A percentile compares a stretch with the other conserved stretches of the same genome.
Conservation (phyloP, 805 yeast genomes). For the Nakazawaea ambrosiae region DNA sequence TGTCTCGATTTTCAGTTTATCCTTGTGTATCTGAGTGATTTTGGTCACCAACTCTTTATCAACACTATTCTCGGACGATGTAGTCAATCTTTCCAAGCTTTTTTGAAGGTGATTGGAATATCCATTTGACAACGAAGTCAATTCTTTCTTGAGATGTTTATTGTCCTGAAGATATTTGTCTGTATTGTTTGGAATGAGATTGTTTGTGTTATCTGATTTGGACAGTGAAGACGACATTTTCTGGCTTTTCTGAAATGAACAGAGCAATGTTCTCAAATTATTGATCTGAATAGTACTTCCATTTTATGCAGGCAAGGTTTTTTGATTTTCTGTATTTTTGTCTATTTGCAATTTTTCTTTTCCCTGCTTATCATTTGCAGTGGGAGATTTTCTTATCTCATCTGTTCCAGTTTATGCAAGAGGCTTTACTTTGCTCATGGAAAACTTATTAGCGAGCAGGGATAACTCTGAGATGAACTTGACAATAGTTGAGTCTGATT, state of each 20-base stretch:
- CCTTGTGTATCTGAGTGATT: conserved; percentile 22
- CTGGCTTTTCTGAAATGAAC: no score
- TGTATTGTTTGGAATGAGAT: background rate
- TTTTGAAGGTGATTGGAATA: conserved; percentile 8
- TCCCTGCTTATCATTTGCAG: background rate
- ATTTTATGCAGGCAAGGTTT: background rate
- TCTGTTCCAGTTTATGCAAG: no score
- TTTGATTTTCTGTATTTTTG: background rate
- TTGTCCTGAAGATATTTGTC: conserved; percentile 3
- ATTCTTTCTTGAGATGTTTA: conserved; percentile 5
- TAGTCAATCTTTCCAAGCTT: conserved; percentile 4
- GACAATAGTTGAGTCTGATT: no score
- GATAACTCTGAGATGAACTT: no score
- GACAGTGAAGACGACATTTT: no score
- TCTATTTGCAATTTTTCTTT: background rate
- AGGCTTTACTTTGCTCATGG: no score
- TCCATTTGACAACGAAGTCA: conserved; percentile 1
- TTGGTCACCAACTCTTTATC: conserved; percentile 14
- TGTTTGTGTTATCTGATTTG: background rate
- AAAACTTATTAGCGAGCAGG: no score
- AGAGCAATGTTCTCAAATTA: no score
- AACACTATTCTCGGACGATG: conserved; percentile 1
- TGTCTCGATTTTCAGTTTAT: conserved; percentile 19
- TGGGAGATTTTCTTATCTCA: background rate
- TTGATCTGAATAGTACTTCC: background rate